Evolutionary conservation across 768 basidiomycete species (phyloP).

Genomic region (Rhodotorula paludigena): DNA sequence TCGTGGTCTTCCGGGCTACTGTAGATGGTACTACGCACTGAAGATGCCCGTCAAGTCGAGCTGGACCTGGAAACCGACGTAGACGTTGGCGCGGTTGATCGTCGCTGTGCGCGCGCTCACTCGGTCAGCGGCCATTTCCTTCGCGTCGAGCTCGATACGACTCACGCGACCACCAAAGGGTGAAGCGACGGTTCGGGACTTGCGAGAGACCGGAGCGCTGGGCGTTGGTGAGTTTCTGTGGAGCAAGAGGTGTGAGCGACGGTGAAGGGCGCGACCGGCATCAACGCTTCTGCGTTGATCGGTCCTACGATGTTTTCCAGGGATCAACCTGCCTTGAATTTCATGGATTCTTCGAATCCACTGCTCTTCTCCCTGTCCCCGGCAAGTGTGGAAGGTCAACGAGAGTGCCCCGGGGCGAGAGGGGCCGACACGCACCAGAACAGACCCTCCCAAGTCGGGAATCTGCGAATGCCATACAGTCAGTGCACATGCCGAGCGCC

Average conservation of each 20-base stretch:
- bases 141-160: too few relatives aligned
- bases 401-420: background rate
- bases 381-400: background rate
- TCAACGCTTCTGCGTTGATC: background rate
- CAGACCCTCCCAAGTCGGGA: background rate
- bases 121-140: too few relatives aligned
- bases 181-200: conserved; percentile 96
- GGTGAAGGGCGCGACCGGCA: background rate
- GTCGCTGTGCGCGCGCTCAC: conserved; percentile 62
- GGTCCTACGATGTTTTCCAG: too few relatives aligned
- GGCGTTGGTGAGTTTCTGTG: conserved; percentile 86
- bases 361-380: background rate
- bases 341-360: conserved; percentile 46
- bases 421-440: background rate
- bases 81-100: conserved; percentile 98
- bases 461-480: background rate
- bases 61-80: conserved; percentile 99
- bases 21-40: conserved; percentile 47
- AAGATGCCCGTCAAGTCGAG: conserved; percentile 95
- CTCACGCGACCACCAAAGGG: conserved; percentile 63
- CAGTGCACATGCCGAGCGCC: background rate
- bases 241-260: background rate
- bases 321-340: conserved; percentile 46
- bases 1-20: background rate
- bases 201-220: conserved; percentile 97